Conservation (phyloP, 75 land plant genomes). For the Cupressus sempervirens region DNA sequence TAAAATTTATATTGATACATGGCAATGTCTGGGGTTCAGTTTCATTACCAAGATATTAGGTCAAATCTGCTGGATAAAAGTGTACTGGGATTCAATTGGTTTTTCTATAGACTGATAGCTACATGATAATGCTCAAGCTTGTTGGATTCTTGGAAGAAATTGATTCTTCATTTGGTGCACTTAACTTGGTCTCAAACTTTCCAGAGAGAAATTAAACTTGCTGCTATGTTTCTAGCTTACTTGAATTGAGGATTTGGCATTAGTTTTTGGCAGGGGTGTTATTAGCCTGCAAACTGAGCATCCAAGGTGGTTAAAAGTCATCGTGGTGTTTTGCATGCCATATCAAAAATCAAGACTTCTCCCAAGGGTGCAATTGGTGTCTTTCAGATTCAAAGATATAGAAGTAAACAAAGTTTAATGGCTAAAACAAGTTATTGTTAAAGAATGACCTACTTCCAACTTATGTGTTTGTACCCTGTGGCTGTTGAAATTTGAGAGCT, state of each 20-base stretch:
- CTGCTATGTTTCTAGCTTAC: background rate
- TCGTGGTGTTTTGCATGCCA: background rate
- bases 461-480: background rate
- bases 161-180: background rate
- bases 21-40: background rate
- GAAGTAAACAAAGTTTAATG: background rate
- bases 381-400: background rate
- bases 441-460: background rate
- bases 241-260: background rate
- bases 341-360: background rate
- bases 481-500: background rate
- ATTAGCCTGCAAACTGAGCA: background rate
- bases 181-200: background rate
- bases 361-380: background rate
- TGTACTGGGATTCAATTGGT: background rate
- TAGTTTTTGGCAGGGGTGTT: background rate
- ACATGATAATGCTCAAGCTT: background rate
- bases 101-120: background rate
- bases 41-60: background rate
- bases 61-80: background rate
- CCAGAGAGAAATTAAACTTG: background rate
- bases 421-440: background rate
- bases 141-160: background rate
- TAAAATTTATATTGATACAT: background rate
- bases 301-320: background rate